phyloP scores from a whole-genome alignment of 208 protist genomes.

The Blastocrithidia nonstop region DNA sequence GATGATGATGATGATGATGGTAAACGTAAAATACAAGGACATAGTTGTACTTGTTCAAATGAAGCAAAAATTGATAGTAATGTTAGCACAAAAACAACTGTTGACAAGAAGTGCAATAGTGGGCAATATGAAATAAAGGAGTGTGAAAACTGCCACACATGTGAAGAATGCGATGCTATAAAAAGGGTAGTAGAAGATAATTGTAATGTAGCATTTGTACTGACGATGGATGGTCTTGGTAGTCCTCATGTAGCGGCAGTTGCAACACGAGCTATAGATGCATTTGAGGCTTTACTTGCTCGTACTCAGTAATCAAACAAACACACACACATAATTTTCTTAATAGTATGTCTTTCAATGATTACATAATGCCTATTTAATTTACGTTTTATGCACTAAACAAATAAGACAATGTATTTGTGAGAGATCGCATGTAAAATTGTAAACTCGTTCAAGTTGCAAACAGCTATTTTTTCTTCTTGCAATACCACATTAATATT shows the following conservation, averaged over 20 bases:
- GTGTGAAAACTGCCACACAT: not conserved
- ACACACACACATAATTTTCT: not conserved
- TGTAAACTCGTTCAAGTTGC: too few relatives aligned
- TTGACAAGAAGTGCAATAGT: not conserved
- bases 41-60: too few relatives aligned
- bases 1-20: conserved; percentile 2
- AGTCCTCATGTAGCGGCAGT: conserved; percentile 56
- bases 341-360: not conserved
- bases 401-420: not conserved
- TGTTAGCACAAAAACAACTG: too few relatives aligned
- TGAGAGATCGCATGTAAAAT: not conserved
- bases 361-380: not conserved
- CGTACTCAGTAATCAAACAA: conserved; percentile 23
- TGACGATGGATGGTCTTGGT: conserved; percentile 56
- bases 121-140: not conserved
- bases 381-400: not conserved
- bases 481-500: too few relatives aligned
- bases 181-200: not conserved
- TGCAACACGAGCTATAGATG: conserved; percentile 30
- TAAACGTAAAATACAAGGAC: not conserved
- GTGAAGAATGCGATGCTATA: not conserved
- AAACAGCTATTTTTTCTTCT: too few relatives aligned
- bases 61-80: too few relatives aligned
- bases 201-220: conserved; percentile 52
- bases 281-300: conserved; percentile 66